Base-by-base conservation (phyloP, 768 basidiomycete species). In the Pisolithus microcarpus region DNA sequence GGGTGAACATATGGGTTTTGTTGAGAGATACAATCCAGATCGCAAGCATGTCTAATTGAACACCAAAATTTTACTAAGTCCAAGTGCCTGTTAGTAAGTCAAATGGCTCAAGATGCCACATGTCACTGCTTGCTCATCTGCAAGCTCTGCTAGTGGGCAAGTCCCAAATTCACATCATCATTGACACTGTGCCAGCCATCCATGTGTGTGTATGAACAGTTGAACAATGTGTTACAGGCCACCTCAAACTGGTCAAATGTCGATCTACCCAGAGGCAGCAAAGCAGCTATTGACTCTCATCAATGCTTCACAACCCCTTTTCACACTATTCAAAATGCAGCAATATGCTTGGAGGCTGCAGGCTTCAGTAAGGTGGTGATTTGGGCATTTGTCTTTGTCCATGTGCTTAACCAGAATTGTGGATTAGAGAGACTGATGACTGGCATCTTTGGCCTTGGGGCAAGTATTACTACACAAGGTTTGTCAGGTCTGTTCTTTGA, bases 301-400 rank as follows among this genome's bases (percentile, higher is more conserved):
- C 34, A 93, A 95, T 52, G 83, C 84, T 2, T 90, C 88, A 0
- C 96, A 0, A 97, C 94, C 0, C 94, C 96, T 0, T 97, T 91
- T 65, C 96, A 99, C 61, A 96, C 93, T 0, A 84, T 96, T 1
- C 71, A 78, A 50, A 83, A 85, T 46, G 85, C 89, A 5, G 71
- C 73, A 26, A 43, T 66, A 23, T 73, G 81, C 39, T 70, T 93
- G 4, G 90, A 95, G 65, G 76, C 79, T 26, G 83, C 80, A 11
- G 88, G 88, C 11, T 92, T 91, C 63, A 72, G 67, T 56, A 88
- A 85, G 75, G 84, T 85, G 55, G 49, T 61, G 43, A 8, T 4
- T 26, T 23, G 26, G 38, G n/a, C 38, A 8, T 8, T 43, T 49
- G 1, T 13, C 26, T 42, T 6, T 26, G 16, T 40, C 42, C 23